Conservation (phyloP, 768 basidiomycete species). For the Leucosporidium creatinivorum region DNA sequence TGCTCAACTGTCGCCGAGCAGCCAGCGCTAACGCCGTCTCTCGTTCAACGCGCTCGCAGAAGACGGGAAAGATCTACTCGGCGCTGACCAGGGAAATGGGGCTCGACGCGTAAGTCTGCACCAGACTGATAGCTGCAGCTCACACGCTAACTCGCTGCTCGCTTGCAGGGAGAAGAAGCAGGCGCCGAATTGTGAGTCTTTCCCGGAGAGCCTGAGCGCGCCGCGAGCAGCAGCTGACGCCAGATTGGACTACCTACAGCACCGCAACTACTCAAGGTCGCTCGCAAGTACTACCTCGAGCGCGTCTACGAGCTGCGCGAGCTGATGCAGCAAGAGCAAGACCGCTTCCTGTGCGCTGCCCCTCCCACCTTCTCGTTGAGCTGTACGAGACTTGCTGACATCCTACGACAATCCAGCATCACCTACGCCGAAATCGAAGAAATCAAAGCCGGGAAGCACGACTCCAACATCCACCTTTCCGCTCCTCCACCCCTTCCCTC, state of each 20-base stretch:
- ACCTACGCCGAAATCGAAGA: conserved; percentile 23
- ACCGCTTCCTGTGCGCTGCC: conserved; percentile 26
- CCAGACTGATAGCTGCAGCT: not conserved
- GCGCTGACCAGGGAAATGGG: conserved; percentile 9
- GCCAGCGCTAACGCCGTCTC: not conserved
- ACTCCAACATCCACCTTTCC: conserved; percentile 9
- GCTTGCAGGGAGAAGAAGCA: no score
- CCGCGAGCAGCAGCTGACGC: not conserved
- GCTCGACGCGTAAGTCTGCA: conserved; percentile 2
- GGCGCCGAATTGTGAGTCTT: no score
- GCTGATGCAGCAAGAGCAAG: conserved; percentile 23
- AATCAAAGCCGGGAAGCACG: conserved; percentile 21
- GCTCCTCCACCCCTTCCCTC: not conserved
- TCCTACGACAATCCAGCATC: conserved; percentile 11
- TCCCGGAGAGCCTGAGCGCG: no score
- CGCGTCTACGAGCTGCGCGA: conserved; percentile 23
- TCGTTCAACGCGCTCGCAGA: not conserved
- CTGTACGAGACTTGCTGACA: not conserved
- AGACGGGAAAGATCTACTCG: not conserved
- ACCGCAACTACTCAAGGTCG: conserved; percentile 19
- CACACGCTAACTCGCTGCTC: no score
- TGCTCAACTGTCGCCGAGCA: no score
- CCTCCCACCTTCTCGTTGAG: no score
- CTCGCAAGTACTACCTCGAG: conserved; percentile 29
- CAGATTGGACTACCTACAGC: not conserved